These are phyloP conservation scores for Microbotryum silenes-acaulis DNA, from an alignment of 1,284 basidiomycete genomes.

Conservation along the genomic window DNA sequence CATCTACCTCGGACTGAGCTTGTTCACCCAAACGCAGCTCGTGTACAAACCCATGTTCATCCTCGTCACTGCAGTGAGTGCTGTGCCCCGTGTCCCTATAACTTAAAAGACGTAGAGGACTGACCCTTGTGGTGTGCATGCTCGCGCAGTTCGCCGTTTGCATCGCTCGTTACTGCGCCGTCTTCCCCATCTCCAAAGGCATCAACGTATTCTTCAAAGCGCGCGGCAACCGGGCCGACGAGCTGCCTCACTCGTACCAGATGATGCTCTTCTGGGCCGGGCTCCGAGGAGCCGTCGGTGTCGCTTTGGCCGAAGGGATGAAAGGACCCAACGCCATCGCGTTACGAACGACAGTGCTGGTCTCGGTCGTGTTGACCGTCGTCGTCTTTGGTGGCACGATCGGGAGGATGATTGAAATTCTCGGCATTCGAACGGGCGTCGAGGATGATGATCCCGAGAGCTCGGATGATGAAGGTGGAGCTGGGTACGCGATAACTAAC, in stretches of 20 bases:
- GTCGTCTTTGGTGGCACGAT: slow-evolving; percentile 95
- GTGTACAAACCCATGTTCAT: slow-evolving; percentile 96
- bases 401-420: slow-evolving; percentile 88
- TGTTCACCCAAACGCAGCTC: slow-evolving; percentile 83
- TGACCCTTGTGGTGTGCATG: not conserved
- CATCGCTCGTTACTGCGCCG: slow-evolving; percentile 88
- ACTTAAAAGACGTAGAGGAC: not conserved
- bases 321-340: slow-evolving; percentile 78
- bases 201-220: slow-evolving; percentile 86
- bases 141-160: slow-evolving; percentile 63
- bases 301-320: slow-evolving; percentile 92
- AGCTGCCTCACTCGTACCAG: slow-evolving; percentile 83
- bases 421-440: slow-evolving; percentile 93
- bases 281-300: slow-evolving; percentile 89
- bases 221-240: slow-evolving; percentile 65
- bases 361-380: slow-evolving; percentile 92
- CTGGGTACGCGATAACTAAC: not conserved
- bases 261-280: slow-evolving; percentile 95
- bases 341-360: slow-evolving; percentile 85
- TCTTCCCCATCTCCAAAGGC: slow-evolving; percentile 90
- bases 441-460: slow-evolving; percentile 66
- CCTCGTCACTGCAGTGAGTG: slow-evolving; percentile 61
- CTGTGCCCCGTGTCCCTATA: not conserved
- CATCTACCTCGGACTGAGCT: slow-evolving; percentile 91
- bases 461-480: slow-evolving; percentile 64